These are phyloP conservation scores for Heimioporus sp. DNA, from an alignment of 768 basidiomycete species.

Conservation along the genomic window DNA sequence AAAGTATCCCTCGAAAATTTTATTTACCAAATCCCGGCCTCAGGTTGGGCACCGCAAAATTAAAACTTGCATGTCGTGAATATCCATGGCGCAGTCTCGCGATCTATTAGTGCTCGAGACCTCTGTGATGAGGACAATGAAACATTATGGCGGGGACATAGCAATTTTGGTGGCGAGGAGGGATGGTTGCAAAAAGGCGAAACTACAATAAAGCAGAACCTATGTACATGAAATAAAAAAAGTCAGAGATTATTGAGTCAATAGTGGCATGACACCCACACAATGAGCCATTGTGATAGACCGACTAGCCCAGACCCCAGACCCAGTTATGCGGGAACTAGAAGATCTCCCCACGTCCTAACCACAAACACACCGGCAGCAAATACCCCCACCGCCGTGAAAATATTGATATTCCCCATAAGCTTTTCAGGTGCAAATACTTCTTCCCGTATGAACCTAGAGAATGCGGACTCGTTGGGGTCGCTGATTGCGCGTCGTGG, in stretches of 20 bases:
- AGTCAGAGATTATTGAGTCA: neutral
- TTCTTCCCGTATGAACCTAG: slow-evolving; percentile 55
- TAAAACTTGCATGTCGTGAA: slow-evolving; percentile 6
- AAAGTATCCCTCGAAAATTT: slow-evolving; percentile 4
- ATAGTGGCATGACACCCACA: slow-evolving; percentile 4
- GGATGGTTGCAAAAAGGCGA: slow-evolving; percentile 2
- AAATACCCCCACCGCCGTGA: slow-evolving; percentile 65
- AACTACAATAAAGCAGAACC: slow-evolving; percentile 4
- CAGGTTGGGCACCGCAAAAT: neutral
- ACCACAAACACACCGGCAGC: slow-evolving; percentile 66
- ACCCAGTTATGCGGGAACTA: slow-evolving; percentile 56
- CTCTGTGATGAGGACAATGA: slow-evolving; percentile 12
- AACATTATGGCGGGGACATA: slow-evolving; percentile 17
- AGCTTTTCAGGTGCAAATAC: slow-evolving; percentile 72
- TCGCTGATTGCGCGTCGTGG: slow-evolving; percentile 46
- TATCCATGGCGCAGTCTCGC: slow-evolving; percentile 8
- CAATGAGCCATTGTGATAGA: neutral
- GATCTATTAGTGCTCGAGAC: slow-evolving; percentile 15
- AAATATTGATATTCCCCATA: slow-evolving; percentile 68
- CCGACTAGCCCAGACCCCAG: neutral
- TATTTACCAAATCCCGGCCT: slow-evolving; percentile 5
- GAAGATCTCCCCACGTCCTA: slow-evolving; percentile 75
- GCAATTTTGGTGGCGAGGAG: slow-evolving; percentile 16
- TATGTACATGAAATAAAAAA: neutral
- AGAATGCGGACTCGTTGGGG: slow-evolving; percentile 63